Base-by-base conservation (phyloP, 495 filamentous ascomycete genomes). In the Aspergillus sclerotioniger region DNA sequence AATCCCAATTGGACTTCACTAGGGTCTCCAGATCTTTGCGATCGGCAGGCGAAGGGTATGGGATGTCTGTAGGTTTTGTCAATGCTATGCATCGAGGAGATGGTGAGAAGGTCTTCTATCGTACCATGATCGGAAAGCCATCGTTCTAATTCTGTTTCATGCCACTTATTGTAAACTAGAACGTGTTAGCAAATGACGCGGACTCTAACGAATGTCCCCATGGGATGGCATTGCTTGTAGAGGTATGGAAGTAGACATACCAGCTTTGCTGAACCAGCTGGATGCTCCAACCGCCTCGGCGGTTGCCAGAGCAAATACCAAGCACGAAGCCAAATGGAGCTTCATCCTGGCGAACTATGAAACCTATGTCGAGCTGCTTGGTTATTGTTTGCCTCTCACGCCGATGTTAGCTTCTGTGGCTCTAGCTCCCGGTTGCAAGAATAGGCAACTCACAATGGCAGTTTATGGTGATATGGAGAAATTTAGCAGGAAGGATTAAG, bases 141-240 rank as follows among this genome's bases (percentile, higher is more conserved):
- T 65, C 94, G 83, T 78, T 98, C 93, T 10, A 98, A 83, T 79
- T 98, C 94, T 7, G 90, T 96, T 77, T 97, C 87, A 69, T 98
- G 93, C 94, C 94, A 98, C 70, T 93, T 97, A 78, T 97, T 96
- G 82, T 98, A 98, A 6, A 87, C 94, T 96, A 55, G 10, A 37
- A 17, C 31, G 45, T 44, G 31, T 62, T 51, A 62, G 50, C 17
- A 9, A 35, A 9, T n/a, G 29, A 12, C 35, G 1, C 25, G 25
- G 25, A 3, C 39, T 29, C 16, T 44, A 16, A 31, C 15, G n/a
- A 6, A 48, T 16, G 28, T 25, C 25, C 25, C 25, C 44, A 17
- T 48, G 32, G 32, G 10, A 20, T 41, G 13, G 8, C 3, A 10
- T 13, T 8, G 9, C 3, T 35, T 35, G 33, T 41, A 13, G n/a